These are phyloP conservation scores for Aspergillus diversus DNA, from an alignment of 495 filamentous ascomycete genomes.

Conservation along the genomic window DNA sequence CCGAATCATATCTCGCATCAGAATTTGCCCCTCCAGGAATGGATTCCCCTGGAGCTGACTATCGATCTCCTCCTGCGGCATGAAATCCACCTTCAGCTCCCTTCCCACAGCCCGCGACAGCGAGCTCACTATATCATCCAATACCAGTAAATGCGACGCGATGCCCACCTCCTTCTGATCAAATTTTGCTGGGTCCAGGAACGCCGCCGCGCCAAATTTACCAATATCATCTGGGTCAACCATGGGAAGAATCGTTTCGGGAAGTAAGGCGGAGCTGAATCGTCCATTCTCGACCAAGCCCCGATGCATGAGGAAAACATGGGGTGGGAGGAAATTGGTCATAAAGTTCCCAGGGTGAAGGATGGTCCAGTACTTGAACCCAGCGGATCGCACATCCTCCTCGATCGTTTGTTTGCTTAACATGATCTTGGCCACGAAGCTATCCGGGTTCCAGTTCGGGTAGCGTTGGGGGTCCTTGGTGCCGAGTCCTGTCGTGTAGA, in stretches of 20 bases:
- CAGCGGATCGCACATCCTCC: constrained; percentile 28
- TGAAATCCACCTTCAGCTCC: constrained; percentile 35
- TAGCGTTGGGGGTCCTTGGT: constrained; percentile 30
- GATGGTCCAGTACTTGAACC: constrained; percentile 47
- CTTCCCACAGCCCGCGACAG: constrained; percentile 37
- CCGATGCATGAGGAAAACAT: constrained; percentile 37
- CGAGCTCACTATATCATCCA: constrained; percentile 34
- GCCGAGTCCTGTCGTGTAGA: constrained; percentile 44
- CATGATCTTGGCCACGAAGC: constrained; percentile 31
- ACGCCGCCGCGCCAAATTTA: constrained; percentile 46
- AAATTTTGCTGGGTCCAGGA: constrained; percentile 44
- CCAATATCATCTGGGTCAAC: constrained; percentile 55
- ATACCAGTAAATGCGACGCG: constrained; percentile 38
- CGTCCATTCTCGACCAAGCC: constrained; percentile 38
- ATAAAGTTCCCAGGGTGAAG: constrained; percentile 54
- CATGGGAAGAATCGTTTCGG: constrained; percentile 38
- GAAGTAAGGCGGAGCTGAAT: constrained; percentile 36
- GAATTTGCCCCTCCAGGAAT: constrained; percentile 33
- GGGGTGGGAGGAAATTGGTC: constrained; percentile 48
- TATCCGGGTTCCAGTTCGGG: constrained; percentile 28
- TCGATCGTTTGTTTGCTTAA: constrained; percentile 44
- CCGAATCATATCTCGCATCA: constrained; percentile 32
- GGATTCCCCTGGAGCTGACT: constrained; percentile 32
- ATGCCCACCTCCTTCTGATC: constrained; percentile 41
- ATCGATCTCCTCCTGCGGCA: constrained; percentile 44